Base-by-base conservation (phyloP, 768 basidiomycete species). In the Termitomyces titanicus region DNA sequence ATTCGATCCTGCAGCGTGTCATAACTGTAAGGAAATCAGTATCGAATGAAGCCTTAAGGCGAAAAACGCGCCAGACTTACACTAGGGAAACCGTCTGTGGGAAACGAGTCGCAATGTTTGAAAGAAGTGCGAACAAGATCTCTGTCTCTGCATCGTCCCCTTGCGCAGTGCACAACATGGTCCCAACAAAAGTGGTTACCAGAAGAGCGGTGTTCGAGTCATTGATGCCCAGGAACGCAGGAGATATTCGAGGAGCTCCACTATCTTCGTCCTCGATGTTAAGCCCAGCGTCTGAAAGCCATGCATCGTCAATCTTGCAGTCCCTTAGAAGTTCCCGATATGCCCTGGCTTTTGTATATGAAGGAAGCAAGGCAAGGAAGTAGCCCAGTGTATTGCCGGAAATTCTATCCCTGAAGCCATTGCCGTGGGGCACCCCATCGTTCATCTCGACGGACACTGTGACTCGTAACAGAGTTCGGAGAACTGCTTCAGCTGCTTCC, bases 81-180 rank as follows among this genome's bases (percentile, higher is more conserved):
- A 82, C 79, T 66, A 91, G 77, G 2, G 83, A 73, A 22, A 92
- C 74, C 20, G 85, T 78, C 18, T 93, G 89, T 1, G 92, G 92
- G 68, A 83, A 88, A 9, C 74, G 69, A 7, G 72, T 70, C 15
- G 84, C 81, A 13, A 92, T 79, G 40, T 92, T 86, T 29, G 89
- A 82, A 29, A 97, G 76, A 31, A 96, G 67, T 45, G 78, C 78
- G 68, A 88, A 94, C 43, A 95, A 68, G 38, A 94, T 86, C 66
- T 92, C 83, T 2, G 86, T 86, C 70, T 97, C 94, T 1, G 78
- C 75, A 60, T 92, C 89, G 58, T 92, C 89, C 3, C 87, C 85
- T 63, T 91, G 86, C 1, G 89, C 85, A 7, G 82, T 87, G 42
- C 74, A 74, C 13, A 94, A 75, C 69, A 95, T 89, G 1, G 88